Conservation (phyloP, 345 rosid genomes). For the Chamaenerion angustifolium region DNA sequence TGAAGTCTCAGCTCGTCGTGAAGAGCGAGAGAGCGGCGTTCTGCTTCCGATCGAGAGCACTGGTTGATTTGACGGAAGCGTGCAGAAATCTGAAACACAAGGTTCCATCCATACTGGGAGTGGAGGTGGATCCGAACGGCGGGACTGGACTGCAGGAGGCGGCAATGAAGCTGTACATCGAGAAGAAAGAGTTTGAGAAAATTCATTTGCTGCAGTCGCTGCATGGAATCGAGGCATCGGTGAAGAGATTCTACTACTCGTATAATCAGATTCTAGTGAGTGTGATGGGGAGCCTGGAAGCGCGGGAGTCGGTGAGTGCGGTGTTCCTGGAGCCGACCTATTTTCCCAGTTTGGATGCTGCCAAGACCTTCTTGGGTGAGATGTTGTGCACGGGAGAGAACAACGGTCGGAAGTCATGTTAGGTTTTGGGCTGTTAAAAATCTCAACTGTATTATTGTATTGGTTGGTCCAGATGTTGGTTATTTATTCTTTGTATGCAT, state of each 20-base stretch:
- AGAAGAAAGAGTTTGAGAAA: constrained; percentile 34
- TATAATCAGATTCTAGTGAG: constrained; percentile 58
- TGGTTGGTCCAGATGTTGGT: too few species aligned
- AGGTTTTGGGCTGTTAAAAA: too few species aligned
- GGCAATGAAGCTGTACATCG: constrained; percentile 68
- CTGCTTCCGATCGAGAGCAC: constrained; percentile 55
- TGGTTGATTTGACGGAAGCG: constrained; percentile 43
- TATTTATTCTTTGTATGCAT: too few species aligned
- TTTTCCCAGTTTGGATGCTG: constrained; percentile 95
- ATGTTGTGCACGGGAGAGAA: too few species aligned
- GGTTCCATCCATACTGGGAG: constrained; percentile 56
- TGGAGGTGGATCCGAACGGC: constrained; percentile 84
- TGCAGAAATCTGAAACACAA: constrained; percentile 60
- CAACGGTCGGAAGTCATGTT: too few species aligned
- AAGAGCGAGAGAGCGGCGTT: constrained; percentile 17
- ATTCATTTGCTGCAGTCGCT: constrained; percentile 57
- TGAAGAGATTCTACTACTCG: constrained; percentile 61
- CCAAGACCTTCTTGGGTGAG: constrained; percentile 82
- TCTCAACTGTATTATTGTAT: too few species aligned
- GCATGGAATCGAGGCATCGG: constrained; percentile 64
- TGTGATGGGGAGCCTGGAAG: constrained; percentile 79
- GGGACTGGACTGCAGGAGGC: constrained; percentile 90
- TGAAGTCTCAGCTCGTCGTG: constrained; percentile 17
- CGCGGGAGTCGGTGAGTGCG: constrained; percentile 59
- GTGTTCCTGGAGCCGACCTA: constrained; percentile 82